Evolutionary conservation across 2,329 filamentous ascomycete species (phyloP).

Genomic region (Arthrobotrys sinensis): DNA sequence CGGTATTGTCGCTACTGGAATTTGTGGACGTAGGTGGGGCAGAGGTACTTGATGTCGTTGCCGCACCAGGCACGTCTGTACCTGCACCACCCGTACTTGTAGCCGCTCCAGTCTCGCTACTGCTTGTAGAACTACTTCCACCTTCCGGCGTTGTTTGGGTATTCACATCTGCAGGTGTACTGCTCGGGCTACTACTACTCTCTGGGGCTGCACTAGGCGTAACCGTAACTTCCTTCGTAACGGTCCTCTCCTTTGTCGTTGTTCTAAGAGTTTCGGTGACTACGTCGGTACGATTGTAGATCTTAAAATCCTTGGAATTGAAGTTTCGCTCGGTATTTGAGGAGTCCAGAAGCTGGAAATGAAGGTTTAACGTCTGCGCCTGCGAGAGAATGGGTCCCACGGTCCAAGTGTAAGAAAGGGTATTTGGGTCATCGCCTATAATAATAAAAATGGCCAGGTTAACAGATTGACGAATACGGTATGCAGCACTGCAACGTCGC

Average conservation of each 20-base stretch:
- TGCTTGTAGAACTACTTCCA: neutral
- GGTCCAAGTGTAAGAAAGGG: slow-evolving; percentile 18
- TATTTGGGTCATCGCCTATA: slow-evolving; percentile 19
- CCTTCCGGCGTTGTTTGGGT: slow-evolving; percentile 1
- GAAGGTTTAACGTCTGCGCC: slow-evolving; percentile 35
- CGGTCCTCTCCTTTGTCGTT: slow-evolving; percentile 21
- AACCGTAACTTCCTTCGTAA: slow-evolving; percentile 38
- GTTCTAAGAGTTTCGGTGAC: slow-evolving; percentile 23
- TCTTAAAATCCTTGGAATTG: slow-evolving; percentile 45
- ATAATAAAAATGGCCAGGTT: neutral
- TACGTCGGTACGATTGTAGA: slow-evolving; percentile 30
- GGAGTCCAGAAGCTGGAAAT: slow-evolving; percentile 37
- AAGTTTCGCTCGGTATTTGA: slow-evolving; percentile 23
- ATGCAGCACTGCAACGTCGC: too few relatives aligned
- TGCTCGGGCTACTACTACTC: slow-evolving; percentile 14
- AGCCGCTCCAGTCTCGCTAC: neutral
- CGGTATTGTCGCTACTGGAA: slow-evolving; percentile 11
- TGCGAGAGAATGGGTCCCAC: slow-evolving; percentile 28
- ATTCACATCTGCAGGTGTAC: neutral
- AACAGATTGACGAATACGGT: too few relatives aligned
- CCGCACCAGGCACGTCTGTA: neutral
- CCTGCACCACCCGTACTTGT: neutral
- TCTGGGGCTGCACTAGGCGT: neutral
- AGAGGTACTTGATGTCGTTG: slow-evolving; percentile 3
- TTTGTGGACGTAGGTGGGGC: neutral